Percentiles rank a stretch among this genome's conserved stretches.
phyloP scores from a whole-genome alignment of 345 rosid species.

The Cardiospermum halicacabum region DNA sequence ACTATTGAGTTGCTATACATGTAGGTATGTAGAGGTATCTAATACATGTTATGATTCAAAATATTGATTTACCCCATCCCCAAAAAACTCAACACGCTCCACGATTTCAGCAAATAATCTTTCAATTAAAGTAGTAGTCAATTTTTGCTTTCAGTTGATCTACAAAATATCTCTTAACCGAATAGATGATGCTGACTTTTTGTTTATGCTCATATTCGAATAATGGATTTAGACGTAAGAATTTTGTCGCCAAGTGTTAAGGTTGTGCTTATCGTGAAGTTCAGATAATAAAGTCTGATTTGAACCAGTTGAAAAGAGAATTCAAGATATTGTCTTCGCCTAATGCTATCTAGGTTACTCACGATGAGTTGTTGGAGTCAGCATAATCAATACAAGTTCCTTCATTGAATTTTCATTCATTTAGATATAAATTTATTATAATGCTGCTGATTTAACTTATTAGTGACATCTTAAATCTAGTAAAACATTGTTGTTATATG shows the following conservation, averaged over 20 bases:
- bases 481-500: neutral
- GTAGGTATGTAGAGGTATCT: constrained; percentile 51
- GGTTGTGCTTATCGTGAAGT: constrained; percentile 77
- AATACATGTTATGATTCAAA: neutral
- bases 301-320: constrained; percentile 76
- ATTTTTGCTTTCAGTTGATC: neutral
- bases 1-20: constrained; percentile 98
- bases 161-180: neutral
- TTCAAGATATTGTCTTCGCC: constrained; percentile 53
- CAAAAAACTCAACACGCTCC: neutral
- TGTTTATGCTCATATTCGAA: constrained; percentile 47
- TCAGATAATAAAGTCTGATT: constrained; percentile 84
- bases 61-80: too few species aligned
- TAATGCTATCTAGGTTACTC: constrained; percentile 43
- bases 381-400: constrained; percentile 39
- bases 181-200: constrained; percentile 74
- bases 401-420: neutral
- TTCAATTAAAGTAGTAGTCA: neutral
- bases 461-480: neutral
- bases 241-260: constrained; percentile 72
- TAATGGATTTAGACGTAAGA: constrained; percentile 91
- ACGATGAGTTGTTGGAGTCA: constrained; percentile 63
- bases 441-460: constrained; percentile 1
- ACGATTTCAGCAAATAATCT: neutral
- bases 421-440: neutral